A percentile compares a stretch with the other conserved stretches of the same genome.
Conservation (phyloP, 441 rosid species). For the Pelargonium myrrhifolium region DNA sequence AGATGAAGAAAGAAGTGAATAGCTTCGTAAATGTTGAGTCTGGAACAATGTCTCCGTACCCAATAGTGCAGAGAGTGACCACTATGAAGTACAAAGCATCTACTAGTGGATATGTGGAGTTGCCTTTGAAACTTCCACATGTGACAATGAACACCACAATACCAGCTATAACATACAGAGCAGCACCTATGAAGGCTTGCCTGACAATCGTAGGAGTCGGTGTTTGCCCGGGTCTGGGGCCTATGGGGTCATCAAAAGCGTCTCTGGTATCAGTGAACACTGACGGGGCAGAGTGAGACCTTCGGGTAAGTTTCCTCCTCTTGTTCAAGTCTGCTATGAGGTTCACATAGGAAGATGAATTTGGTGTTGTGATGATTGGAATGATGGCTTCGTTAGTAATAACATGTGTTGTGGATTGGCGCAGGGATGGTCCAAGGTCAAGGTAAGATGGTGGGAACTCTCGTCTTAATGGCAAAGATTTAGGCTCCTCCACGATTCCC, state of each 20-base stretch:
- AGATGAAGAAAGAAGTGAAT: conserved; percentile 43
- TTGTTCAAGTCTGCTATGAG: conserved; percentile 39
- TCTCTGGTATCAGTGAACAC: conserved; percentile 34
- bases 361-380: too few relatives aligned
- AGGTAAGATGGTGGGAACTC: too few relatives aligned
- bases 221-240: conserved; percentile 19
- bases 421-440: too few relatives aligned
- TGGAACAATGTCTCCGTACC: conserved; percentile 61
- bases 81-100: conserved; percentile 58
- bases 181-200: conserved; percentile 41
- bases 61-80: conserved; percentile 64
- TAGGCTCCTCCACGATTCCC: too few relatives aligned
- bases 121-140: conserved; percentile 36
- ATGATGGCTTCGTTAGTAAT: conserved; percentile 26
- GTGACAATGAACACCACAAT: conserved; percentile 24
- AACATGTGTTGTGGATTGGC: too few relatives aligned
- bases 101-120: conserved; percentile 32
- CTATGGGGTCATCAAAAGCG: conserved; percentile 18
- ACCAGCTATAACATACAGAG: conserved; percentile 34
- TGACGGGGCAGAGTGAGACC: conserved; percentile 55
- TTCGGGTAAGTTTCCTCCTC: conserved; percentile 24
- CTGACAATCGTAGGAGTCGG: conserved; percentile 43
- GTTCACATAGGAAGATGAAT: too few relatives aligned
- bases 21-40: conserved; percentile 48
- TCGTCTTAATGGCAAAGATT: too few relatives aligned